Percentiles rank a stretch among this genome's conserved stretches.
These are phyloP conservation scores for Colletotrichum tanaceti DNA, from an alignment of 2,329 filamentous ascomycete genomes.

Conservation along the genomic window DNA sequence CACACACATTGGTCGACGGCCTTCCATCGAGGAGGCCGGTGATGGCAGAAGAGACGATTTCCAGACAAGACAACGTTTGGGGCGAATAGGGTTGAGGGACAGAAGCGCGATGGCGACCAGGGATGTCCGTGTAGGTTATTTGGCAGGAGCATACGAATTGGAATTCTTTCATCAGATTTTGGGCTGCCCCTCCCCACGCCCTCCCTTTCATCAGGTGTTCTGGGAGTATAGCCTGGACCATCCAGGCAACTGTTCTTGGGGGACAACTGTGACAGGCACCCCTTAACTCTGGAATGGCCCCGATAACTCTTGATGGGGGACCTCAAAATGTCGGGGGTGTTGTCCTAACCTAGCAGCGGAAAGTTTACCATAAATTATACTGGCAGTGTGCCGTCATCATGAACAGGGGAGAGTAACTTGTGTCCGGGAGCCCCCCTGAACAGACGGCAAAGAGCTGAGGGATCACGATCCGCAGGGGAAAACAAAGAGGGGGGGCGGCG, in stretches of 20 bases:
- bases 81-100: slow-evolving; percentile 22
- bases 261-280: slow-evolving; percentile 5
- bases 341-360: not conserved
- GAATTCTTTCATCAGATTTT: slow-evolving; percentile 21
- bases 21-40: not conserved
- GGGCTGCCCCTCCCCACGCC: not conserved
- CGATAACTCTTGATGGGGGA: not conserved
- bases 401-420: not conserved
- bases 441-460: slow-evolving; percentile 4
- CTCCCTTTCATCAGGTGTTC: not conserved
- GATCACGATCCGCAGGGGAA: slow-evolving; percentile 18
- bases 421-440: slow-evolving; percentile 2
- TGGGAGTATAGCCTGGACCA: not conserved
- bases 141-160: slow-evolving; percentile 32
- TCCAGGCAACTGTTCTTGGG: not conserved
- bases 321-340: not conserved
- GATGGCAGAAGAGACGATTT: slow-evolving; percentile 13
- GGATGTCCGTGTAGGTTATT: slow-evolving; percentile 16
- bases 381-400: not conserved
- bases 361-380: slow-evolving; percentile 8
- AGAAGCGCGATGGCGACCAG: slow-evolving; percentile 3
- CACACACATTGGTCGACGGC: slow-evolving; percentile 22
- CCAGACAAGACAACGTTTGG: slow-evolving; percentile 31
- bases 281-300: not conserved
- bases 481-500: not conserved